Conservation (phyloP, 768 basidiomycete genomes). For the Tylopilus felleus region DNA sequence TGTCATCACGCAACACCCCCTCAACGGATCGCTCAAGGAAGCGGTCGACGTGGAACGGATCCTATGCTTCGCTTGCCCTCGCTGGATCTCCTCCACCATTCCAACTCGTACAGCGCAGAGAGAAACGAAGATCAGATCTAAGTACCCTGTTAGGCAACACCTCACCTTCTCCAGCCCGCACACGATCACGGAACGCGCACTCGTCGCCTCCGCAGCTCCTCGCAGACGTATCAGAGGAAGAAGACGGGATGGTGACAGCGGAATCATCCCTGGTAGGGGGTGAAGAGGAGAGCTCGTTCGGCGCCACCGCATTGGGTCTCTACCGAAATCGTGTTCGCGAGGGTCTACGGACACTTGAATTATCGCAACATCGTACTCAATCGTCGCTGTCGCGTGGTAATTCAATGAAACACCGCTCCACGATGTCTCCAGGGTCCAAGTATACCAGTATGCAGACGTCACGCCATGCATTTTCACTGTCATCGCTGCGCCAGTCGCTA, state of each 20-base stretch:
- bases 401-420: slow-evolving; percentile 21
- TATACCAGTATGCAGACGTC: slow-evolving; percentile 59
- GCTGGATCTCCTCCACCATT: slow-evolving; percentile 44
- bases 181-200: slow-evolving; percentile 41
- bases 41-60: slow-evolving; percentile 75
- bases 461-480: slow-evolving; percentile 66
- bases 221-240: slow-evolving; percentile 42
- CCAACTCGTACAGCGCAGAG: slow-evolving; percentile 36
- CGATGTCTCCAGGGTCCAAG: slow-evolving; percentile 48
- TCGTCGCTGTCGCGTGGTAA: slow-evolving; percentile 12
- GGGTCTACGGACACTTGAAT: slow-evolving; percentile 49
- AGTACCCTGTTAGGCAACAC: slow-evolving; percentile 41
- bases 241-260: slow-evolving; percentile 26
- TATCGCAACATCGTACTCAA: slow-evolving; percentile 24
- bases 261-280: slow-evolving; percentile 20
- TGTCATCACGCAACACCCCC: slow-evolving; percentile 18
- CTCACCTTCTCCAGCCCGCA: slow-evolving; percentile 21
- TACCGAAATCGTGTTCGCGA: slow-evolving; percentile 50
- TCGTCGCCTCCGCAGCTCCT: slow-evolving; percentile 32
- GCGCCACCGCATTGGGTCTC: slow-evolving; percentile 57
- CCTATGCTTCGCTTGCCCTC: slow-evolving; percentile 50
- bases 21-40: slow-evolving; percentile 39
- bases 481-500: slow-evolving; percentile 56
- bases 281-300: slow-evolving; percentile 46
- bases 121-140: slow-evolving; percentile 56